Percentiles rank a stretch among this genome's conserved stretches.
Conservation (phyloP, 1,139 yeast species). For the Starmera stellimalicola region DNA sequence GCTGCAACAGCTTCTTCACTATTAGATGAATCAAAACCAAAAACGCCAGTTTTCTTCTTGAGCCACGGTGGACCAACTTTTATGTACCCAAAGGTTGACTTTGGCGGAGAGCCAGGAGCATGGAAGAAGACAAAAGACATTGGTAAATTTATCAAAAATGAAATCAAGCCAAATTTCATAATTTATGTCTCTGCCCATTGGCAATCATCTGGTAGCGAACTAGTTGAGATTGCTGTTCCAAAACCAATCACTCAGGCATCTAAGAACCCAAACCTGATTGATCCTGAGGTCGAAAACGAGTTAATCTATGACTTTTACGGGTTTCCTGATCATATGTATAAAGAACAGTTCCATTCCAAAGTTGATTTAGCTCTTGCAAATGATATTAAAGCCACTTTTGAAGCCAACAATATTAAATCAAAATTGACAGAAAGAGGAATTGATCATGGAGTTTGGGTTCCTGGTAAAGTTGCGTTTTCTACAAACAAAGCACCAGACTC, state of each 20-base stretch:
- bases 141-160: slow-evolving; percentile 40
- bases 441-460: slow-evolving; percentile 83
- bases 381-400: slow-evolving; percentile 33
- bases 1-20: neutral
- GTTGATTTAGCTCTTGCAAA: slow-evolving; percentile 34
- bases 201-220: slow-evolving; percentile 37
- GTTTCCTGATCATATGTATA: slow-evolving; percentile 56
- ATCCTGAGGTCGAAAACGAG: slow-evolving; percentile 17
- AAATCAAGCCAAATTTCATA: slow-evolving; percentile 53
- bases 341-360: slow-evolving; percentile 47
- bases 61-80: slow-evolving; percentile 80
- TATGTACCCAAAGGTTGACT: slow-evolving; percentile 37
- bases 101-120: slow-evolving; percentile 48
- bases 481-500: slow-evolving; percentile 24
- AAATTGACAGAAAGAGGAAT: slow-evolving; percentile 45
- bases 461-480: slow-evolving; percentile 62
- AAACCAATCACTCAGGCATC: slow-evolving; percentile 9
- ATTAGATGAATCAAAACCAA: slow-evolving; percentile 10
- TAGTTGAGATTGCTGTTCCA: slow-evolving; percentile 44
- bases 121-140: slow-evolving; percentile 38
- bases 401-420: slow-evolving; percentile 34
- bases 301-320: slow-evolving; percentile 67
- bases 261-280: slow-evolving; percentile 1
- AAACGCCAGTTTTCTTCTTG: slow-evolving; percentile 50
- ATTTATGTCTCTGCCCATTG: slow-evolving; percentile 70